phyloP scores from a whole-genome alignment of 305 asterid genomes.

The Fraxinus platypoda region DNA sequence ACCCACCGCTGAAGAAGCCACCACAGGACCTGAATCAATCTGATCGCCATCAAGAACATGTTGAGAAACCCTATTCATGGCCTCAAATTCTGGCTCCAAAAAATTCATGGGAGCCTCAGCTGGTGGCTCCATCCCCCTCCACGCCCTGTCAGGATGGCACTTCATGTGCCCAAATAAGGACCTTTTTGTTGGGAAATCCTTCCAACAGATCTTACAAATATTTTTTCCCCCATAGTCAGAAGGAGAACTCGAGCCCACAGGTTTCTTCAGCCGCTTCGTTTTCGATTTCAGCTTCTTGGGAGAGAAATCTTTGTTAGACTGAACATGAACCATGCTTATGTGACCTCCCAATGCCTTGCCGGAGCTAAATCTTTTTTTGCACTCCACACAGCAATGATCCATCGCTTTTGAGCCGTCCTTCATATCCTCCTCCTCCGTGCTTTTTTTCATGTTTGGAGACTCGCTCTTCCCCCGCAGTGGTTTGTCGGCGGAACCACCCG shows the following conservation, averaged over 20 bases:
- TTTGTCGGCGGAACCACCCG: not conserved
- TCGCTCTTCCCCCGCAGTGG: not conserved
- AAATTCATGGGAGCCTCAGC: not conserved
- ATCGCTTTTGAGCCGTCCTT: not conserved
- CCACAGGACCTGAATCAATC: not conserved
- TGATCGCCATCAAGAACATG: not conserved
- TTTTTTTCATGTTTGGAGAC: not conserved
- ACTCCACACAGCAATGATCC: conserved; percentile 42
- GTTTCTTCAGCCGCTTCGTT: not conserved
- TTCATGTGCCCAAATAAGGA: conserved; percentile 68
- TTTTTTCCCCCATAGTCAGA: not conserved
- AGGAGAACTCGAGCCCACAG: not conserved
- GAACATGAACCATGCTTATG: conserved; percentile 76
- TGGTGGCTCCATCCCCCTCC: conserved; percentile 59
- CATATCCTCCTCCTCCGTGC: not conserved
- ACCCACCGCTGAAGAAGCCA: conserved; percentile 6
- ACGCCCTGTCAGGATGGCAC: conserved; percentile 57
- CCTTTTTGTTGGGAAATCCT: conserved; percentile 37
- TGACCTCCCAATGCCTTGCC: conserved; percentile 91
- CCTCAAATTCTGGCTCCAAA: not conserved
- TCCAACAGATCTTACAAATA: conserved; percentile 22
- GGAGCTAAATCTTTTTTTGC: conserved; percentile 46
- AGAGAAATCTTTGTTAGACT: conserved; percentile 44
- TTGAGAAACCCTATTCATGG: not conserved
- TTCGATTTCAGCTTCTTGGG: conserved; percentile 33